phyloP scores from a whole-genome alignment of 352 stramenopile species.

The Phytopythium delawarense region DNA sequence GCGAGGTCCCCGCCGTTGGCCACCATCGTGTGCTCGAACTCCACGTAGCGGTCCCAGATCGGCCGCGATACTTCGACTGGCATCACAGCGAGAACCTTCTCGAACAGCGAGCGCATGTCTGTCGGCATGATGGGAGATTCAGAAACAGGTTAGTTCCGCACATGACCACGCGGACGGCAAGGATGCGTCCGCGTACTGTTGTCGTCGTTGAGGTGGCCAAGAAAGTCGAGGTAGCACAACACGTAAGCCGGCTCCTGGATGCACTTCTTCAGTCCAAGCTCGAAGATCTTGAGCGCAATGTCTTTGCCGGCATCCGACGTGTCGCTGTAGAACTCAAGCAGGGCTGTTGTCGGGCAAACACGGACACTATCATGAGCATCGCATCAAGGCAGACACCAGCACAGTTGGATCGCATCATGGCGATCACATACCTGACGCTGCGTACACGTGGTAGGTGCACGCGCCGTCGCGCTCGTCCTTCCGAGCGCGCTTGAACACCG shows the following conservation, averaged over 20 bases:
- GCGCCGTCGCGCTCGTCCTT: conserved; percentile 81
- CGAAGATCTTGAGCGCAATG: conserved; percentile 88
- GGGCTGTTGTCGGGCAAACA: conserved; percentile 24
- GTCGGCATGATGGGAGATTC: conserved; percentile 4
- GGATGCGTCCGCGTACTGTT: conserved; percentile 60
- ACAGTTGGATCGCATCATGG: background rate
- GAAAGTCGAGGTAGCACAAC: conserved; percentile 83
- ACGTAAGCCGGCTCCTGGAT: conserved; percentile 85
- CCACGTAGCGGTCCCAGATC: conserved; percentile 85
- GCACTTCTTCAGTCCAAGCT: conserved; percentile 85
- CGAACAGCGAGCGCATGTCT: conserved; percentile 88
- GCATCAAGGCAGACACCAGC: background rate
- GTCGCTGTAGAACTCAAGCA: conserved; percentile 86
- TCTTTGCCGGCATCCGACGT: conserved; percentile 78
- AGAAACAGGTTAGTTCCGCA: background rate
- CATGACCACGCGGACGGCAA: background rate
- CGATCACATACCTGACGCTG: conserved; percentile 55
- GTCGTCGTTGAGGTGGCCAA: conserved; percentile 85
- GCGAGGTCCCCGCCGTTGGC: conserved; percentile 78
- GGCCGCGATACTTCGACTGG: conserved; percentile 69
- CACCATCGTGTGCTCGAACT: conserved; percentile 87
- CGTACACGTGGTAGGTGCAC: conserved; percentile 82
- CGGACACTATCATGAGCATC: conserved; percentile 8
- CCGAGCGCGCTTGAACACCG: conserved; percentile 76
- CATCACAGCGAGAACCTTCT: conserved; percentile 87